Base-by-base conservation (phyloP, 768 basidiomycete genomes). In the Hygrophorus pudorinus region DNA sequence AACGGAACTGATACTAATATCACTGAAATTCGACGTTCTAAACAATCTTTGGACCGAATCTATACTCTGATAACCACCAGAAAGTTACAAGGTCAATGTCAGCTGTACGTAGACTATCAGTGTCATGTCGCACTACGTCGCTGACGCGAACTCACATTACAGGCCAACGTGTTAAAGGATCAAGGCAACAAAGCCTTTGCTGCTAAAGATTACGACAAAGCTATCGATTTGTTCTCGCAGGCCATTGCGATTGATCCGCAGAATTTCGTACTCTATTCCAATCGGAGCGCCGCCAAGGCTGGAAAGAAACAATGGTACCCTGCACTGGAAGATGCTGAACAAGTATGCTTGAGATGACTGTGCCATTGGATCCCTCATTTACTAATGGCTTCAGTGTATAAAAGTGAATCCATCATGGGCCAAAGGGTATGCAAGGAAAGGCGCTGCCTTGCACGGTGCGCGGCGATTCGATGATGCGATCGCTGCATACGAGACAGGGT, bases 171-270 rank as follows among this genome's bases (percentile, higher is more conserved):
- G 48, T 70, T 96, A 52, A 97, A 97, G 70, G 86, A 89, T 58
- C 79, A 79, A 58, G 93, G 92, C 56, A 97, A 97, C 74, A 91
- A 92, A 58, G 91, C 93, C 16, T 97, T 97, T 65, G 72, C 85
- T 31, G 88, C 88, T 44, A 96, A 91, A 61, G 78, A 96, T 55
- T 96, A 87, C 65, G 81, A 88, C 67, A 79, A 73, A 54, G 92
- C 93, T 5, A 86, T 88, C 68, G 75, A 83, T 57, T 66, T 85
- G 38, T 90, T 89, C 64, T 71, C 78, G 3, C 73, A 89, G 56
- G 93, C 87, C 14, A 85, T 97, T 58, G 78, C 72, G 38, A 55
- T 93, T 53, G 91, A 96, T 64, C 69, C 83, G 2, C 70, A 67
- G 30, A 94, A 94, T 58, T 83, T 85, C 61, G 92, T 97, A 42